Conservation (phyloP, 139 green algal genomes). For the Chlamydomonas sp. region DNA sequence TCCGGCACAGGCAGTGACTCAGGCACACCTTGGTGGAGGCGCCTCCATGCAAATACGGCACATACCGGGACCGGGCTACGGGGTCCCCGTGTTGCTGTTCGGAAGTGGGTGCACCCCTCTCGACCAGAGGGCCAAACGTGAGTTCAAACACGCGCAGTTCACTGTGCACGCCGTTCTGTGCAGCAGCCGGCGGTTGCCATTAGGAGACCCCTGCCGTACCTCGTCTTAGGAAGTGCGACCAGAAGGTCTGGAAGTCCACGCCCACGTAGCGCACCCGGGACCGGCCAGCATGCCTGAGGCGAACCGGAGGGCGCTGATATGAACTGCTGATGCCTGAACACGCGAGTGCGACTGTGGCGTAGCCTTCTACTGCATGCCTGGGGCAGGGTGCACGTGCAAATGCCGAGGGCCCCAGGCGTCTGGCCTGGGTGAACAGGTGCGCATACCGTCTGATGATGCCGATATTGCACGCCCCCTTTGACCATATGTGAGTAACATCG, state of each 20-base stretch:
- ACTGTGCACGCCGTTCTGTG: background rate
- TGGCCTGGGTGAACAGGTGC: background rate
- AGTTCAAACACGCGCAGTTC: background rate
- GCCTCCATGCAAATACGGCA: too few relatives aligned
- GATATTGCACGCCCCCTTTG: too few relatives aligned
- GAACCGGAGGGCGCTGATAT: background rate
- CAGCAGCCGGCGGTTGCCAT: background rate
- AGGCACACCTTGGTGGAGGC: too few relatives aligned
- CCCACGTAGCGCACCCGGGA: slow-evolving; percentile 40
- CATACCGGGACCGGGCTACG: too few relatives aligned
- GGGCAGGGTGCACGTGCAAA: background rate
- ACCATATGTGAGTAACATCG: too few relatives aligned
- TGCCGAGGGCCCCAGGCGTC: background rate
- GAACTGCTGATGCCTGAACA: background rate
- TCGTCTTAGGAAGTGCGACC: slow-evolving; percentile 39
- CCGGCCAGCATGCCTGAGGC: slow-evolving; percentile 32
- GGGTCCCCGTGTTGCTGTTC: too few relatives aligned
- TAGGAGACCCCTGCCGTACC: background rate
- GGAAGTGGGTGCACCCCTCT: too few relatives aligned
- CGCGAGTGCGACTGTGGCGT: background rate
- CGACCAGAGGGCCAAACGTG: too few relatives aligned
- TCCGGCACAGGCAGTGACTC: too few relatives aligned
- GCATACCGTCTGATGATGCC: background rate
- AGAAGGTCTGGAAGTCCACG: slow-evolving; percentile 9
- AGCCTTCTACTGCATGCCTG: background rate